Conservation (phyloP, 106 monocot species). For the Dioscorea alata region DNA sequence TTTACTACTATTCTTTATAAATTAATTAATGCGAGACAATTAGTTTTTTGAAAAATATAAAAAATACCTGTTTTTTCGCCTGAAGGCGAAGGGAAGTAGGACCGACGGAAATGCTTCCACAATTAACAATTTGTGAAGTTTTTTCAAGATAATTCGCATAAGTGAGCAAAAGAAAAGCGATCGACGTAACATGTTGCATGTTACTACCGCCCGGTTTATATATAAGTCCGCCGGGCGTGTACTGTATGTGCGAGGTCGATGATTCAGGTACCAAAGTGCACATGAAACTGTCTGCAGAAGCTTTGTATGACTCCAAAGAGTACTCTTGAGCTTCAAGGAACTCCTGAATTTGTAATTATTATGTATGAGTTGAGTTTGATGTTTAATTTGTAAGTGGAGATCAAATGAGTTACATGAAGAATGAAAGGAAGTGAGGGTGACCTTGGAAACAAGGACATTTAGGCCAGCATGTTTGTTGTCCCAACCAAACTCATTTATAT, state of each 20-base stretch:
- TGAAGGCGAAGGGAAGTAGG: constrained; percentile 55
- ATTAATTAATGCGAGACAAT: too few species aligned
- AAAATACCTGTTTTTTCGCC: constrained; percentile 79
- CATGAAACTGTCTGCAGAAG: constrained; percentile 87
- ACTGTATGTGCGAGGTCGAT: constrained; percentile 60
- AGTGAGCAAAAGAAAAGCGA: constrained; percentile 80
- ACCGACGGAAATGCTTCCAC: constrained; percentile 49
- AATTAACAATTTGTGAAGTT: constrained; percentile 60
- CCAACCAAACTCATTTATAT: constrained; percentile 92
- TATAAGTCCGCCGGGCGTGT: constrained; percentile 78
- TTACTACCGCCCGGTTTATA: constrained; percentile 96
- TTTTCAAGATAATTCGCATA: constrained; percentile 75
- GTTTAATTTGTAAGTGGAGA: neutral
- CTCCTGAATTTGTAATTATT: constrained; percentile 30
- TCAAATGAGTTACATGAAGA: neutral
- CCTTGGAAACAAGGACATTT: constrained; percentile 82
- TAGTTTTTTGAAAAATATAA: neutral
- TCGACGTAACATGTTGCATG: constrained; percentile 97
- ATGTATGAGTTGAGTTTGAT: neutral
- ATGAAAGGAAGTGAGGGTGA: neutral
- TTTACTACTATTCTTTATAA: too few species aligned
- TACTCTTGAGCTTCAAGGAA: constrained; percentile 59
- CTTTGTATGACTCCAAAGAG: constrained; percentile 76
- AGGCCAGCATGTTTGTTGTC: constrained; percentile 97
- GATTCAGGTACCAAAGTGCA: constrained; percentile 85